These are phyloP conservation scores for Leishmania arabica DNA, from an alignment of 208 protist genomes.

Conservation along the genomic window DNA sequence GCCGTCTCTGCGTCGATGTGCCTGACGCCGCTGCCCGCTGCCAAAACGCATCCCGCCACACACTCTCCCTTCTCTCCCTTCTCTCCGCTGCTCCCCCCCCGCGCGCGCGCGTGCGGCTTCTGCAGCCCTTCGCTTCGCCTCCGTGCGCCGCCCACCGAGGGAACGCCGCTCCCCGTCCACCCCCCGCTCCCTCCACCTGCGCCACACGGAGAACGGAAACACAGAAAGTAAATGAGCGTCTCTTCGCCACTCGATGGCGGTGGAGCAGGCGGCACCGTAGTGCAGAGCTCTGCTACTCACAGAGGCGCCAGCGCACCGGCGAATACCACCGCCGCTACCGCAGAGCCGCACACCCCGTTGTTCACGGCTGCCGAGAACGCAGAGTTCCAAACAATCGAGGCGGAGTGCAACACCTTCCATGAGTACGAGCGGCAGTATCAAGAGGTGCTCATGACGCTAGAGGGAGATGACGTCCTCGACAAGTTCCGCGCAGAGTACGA, in stretches of 20 bases:
- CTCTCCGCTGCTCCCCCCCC: too few relatives aligned
- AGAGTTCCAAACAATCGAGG: constrained; percentile 56
- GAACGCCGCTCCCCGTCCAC: too few relatives aligned
- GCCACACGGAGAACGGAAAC: not conserved
- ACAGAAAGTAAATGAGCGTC: not conserved
- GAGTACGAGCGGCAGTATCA: constrained; percentile 95
- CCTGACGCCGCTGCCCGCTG: not conserved
- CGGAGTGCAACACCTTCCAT: constrained; percentile 80
- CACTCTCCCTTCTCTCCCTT: not conserved
- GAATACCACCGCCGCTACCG: not conserved
- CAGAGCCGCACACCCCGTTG: constrained; percentile 13
- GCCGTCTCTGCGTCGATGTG: not conserved
- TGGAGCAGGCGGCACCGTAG: not conserved
- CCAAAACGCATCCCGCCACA: not conserved
- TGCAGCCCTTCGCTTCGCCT: not conserved
- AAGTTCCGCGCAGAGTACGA: constrained; percentile 97
- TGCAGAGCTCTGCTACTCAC: not conserved
- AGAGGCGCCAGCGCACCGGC: not conserved
- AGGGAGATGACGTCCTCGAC: constrained; percentile 95
- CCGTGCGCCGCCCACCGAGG: not conserved
- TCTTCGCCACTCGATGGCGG: not conserved
- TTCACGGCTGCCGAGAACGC: constrained; percentile 41
- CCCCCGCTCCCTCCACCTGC: not conserved
- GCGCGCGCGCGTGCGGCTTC: too few relatives aligned
- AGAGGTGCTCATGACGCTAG: constrained; percentile 93